Evolutionary conservation across 129 eudicot genomes (phyloP), one percentile per base, ranked within the genome.

Genomic region (Flaveria ramosissima): DNA sequence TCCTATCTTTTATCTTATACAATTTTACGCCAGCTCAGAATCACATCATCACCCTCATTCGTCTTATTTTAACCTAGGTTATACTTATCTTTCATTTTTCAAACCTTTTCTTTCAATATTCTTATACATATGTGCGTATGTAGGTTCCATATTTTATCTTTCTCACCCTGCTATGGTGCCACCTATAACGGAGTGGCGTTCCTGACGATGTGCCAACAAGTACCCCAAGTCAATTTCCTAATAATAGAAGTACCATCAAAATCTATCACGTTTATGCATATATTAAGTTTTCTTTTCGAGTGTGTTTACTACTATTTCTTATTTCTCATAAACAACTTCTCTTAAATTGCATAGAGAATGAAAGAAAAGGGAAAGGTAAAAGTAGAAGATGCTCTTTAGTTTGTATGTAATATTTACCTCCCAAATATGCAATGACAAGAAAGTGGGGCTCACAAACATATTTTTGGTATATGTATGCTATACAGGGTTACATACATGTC

Each of bases 401-500:
- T 47, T 11, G 68, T 63, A 19, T 30, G 20, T 21, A 30, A 63
- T 30, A 30, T 30, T 63, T 63, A 63, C 17, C 21, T 30, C 45
- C 68, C 68, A 63, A 27, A 63, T 63, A 63, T 30, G 68, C 6
- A 6, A 61, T 24, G 68, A 61, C 68, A 61, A 61, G 68, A 61
- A 36, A 61, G 68, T 61, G 68, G 68, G 68, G n/a, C 6, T 63
- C 68, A 27, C 11, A 30, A 30, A 27, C 67, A 63, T 30, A 30
- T 27, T 27, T 63, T 36, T 14, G 32, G 68, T 63, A 21, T 23
- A 61, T 53, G 23, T 60, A 60, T 66, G 27, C 41, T 67, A 65
- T 23, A 65, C 13, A 65, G 64, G 42, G 42, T 59, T 46, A 61
- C 60, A 74, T 74, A 74, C 70, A 74, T 78, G 82, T 69, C 52